Conservation (phyloP, 225 moss, liverwort and hornwort species). For the Bryoerythrophyllum caledonicum region DNA sequence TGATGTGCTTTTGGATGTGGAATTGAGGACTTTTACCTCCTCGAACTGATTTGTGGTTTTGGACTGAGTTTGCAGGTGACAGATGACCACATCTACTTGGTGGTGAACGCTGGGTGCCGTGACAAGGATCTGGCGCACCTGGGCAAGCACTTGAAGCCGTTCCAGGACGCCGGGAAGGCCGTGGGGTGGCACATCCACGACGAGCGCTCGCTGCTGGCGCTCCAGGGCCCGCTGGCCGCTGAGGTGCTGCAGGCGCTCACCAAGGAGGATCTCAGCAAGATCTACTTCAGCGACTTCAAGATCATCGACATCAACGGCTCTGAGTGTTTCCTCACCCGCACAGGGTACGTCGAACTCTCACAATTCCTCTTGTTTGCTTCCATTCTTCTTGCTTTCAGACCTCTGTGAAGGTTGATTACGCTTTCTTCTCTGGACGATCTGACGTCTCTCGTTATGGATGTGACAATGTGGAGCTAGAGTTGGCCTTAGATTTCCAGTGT, state of each 20-base stretch:
- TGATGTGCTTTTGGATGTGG: no score
- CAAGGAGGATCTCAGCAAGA: constrained; percentile 80
- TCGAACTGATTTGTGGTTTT: no score
- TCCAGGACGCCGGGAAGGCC: constrained; percentile 83
- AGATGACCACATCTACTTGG: constrained; percentile 93
- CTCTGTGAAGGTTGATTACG: background rate
- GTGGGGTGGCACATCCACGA: constrained; percentile 99
- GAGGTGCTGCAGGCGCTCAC: constrained; percentile 80
- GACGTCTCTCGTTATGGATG: no score
- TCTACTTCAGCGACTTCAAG: constrained; percentile 89
- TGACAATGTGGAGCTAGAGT: background rate
- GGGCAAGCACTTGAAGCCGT: constrained; percentile 84
- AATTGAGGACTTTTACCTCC: no score
- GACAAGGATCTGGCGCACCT: constrained; percentile 98
- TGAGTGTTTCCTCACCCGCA: constrained; percentile 85
- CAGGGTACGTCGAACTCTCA: constrained; percentile 53
- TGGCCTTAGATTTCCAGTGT: no score
- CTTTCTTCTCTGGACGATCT: background rate
- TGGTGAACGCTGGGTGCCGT: constrained; percentile 97
- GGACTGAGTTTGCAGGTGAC: constrained; percentile 41
- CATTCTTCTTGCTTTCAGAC: background rate
- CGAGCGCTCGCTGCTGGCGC: constrained; percentile 83
- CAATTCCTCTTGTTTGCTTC: background rate
- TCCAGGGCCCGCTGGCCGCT: constrained; percentile 82
- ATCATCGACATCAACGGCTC: constrained; percentile 83